phyloP scores from a whole-genome alignment of 352 stramenopile species.

The Globisporangium megalacanthum region DNA sequence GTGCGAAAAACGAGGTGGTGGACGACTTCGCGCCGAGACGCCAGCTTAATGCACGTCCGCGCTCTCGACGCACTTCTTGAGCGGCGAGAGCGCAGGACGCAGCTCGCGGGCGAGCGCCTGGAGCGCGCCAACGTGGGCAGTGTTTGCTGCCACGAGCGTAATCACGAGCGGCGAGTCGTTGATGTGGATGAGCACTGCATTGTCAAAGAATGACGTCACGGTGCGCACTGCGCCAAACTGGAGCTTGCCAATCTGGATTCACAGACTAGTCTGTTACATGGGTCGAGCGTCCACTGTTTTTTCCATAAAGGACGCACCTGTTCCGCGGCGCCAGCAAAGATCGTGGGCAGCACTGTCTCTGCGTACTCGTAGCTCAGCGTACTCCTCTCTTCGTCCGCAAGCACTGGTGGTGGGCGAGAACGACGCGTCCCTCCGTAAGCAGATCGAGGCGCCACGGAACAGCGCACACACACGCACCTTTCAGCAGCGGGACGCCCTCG shows the following conservation, averaged over 20 bases:
- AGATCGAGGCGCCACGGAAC: neutral
- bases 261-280: too few species aligned
- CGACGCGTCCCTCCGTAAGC: too few species aligned
- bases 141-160: conserved; percentile 65
- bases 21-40: too few species aligned
- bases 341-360: conserved; percentile 71
- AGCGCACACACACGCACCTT: conserved; percentile 26
- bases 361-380: conserved; percentile 60
- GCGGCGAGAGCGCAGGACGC: conserved; percentile 46
- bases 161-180: conserved; percentile 74
- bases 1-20: too few species aligned
- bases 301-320: conserved; percentile 32
- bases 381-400: conserved; percentile 32
- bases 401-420: conserved; percentile 24
- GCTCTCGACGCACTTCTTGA: conserved; percentile 72
- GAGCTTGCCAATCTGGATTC: conserved; percentile 62
- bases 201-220: conserved; percentile 70
- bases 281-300: neutral
- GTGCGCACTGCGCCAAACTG: conserved; percentile 68
- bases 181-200: conserved; percentile 71
- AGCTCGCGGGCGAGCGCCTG: conserved; percentile 53
- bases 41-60: conserved; percentile 52
- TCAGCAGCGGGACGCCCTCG: conserved; percentile 68
- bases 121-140: conserved; percentile 50
- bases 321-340: conserved; percentile 70